Evolutionary conservation across 768 basidiomycete genomes (phyloP).

Genomic region (Astraeus odoratus): DNA sequence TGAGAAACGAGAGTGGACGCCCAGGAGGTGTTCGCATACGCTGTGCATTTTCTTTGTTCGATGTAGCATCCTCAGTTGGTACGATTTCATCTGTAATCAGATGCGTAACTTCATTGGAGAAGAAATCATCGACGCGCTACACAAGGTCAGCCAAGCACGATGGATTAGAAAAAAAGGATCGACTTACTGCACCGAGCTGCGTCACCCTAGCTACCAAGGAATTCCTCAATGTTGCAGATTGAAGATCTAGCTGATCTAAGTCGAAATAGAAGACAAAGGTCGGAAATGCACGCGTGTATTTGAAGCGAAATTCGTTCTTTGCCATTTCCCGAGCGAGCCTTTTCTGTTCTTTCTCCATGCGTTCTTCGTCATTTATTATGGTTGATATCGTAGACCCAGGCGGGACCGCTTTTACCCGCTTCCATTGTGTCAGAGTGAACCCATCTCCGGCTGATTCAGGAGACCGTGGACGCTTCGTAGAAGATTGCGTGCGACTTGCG

Average conservation of each 20-base stretch:
- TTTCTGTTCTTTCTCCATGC: slow-evolving; percentile 42
- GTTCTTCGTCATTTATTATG: slow-evolving; percentile 28
- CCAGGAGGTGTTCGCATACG: slow-evolving; percentile 22
- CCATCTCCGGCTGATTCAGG: slow-evolving; percentile 38
- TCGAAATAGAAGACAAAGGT: slow-evolving; percentile 84
- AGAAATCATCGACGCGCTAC: slow-evolving; percentile 83
- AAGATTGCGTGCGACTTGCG: slow-evolving; percentile 25
- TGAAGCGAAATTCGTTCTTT: slow-evolving; percentile 69
- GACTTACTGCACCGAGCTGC: slow-evolving; percentile 73
- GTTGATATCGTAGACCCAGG: slow-evolving; percentile 15
- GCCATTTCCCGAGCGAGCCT: slow-evolving; percentile 46
- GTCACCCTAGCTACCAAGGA: slow-evolving; percentile 49
- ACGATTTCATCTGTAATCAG: slow-evolving; percentile 62
- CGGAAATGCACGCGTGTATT: slow-evolving; percentile 84
- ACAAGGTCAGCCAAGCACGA: slow-evolving; percentile 2
- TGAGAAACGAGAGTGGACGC: slow-evolving; percentile 30
- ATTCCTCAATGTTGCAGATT: slow-evolving; percentile 28
- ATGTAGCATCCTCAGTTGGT: slow-evolving; percentile 27
- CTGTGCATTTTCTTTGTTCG: slow-evolving; percentile 65
- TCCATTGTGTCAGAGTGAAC: slow-evolving; percentile 24
- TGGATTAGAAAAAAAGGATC: not conserved
- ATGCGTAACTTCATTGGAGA: slow-evolving; percentile 82
- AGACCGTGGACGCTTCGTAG: slow-evolving; percentile 43
- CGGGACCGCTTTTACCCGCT: slow-evolving; percentile 38
- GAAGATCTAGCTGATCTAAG: slow-evolving; percentile 39